Conservation (phyloP, 2,329 filamentous ascomycete species). For the Arthroderma uncinatum region DNA sequence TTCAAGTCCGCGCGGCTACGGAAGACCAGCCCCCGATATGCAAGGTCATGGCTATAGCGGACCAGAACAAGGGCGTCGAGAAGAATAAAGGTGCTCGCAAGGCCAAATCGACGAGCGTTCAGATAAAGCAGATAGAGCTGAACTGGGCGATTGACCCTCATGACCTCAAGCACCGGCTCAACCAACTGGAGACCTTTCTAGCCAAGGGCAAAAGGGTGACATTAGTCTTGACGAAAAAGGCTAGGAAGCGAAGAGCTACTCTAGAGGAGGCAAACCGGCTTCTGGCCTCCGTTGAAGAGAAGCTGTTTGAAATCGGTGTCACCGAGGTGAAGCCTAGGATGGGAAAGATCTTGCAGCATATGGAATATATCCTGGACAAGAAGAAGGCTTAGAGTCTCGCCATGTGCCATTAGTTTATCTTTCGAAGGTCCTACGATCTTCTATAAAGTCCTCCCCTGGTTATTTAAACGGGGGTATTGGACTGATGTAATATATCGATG, state of each 20-base stretch:
- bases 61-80: slow-evolving; percentile 29
- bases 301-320: slow-evolving; percentile 34
- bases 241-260: slow-evolving; percentile 49
- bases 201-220: slow-evolving; percentile 65
- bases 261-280: slow-evolving; percentile 51
- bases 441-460: background rate
- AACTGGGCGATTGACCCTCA: slow-evolving; percentile 75
- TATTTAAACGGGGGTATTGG: no score
- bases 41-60: slow-evolving; percentile 53
- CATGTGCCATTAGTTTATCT: background rate
- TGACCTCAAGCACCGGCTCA: slow-evolving; percentile 62
- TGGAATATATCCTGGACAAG: slow-evolving; percentile 30
- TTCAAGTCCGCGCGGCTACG: slow-evolving; percentile 36
- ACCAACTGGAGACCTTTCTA: slow-evolving; percentile 57
- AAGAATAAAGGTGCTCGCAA: slow-evolving; percentile 30
- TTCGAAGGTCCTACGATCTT: no score
- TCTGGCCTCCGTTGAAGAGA: slow-evolving; percentile 41
- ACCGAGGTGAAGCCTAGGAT: slow-evolving; percentile 33
- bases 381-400: slow-evolving; percentile 11
- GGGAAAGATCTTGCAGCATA: slow-evolving; percentile 30
- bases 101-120: slow-evolving; percentile 27
- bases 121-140: slow-evolving; percentile 67
- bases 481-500: no score
- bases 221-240: slow-evolving; percentile 58
- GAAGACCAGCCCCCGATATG: slow-evolving; percentile 49